Evolutionary conservation across 2,329 filamentous ascomycete genomes (phyloP), one percentile per base, ranked within the genome.

Genomic region (Sarocladiaceae sp.): DNA sequence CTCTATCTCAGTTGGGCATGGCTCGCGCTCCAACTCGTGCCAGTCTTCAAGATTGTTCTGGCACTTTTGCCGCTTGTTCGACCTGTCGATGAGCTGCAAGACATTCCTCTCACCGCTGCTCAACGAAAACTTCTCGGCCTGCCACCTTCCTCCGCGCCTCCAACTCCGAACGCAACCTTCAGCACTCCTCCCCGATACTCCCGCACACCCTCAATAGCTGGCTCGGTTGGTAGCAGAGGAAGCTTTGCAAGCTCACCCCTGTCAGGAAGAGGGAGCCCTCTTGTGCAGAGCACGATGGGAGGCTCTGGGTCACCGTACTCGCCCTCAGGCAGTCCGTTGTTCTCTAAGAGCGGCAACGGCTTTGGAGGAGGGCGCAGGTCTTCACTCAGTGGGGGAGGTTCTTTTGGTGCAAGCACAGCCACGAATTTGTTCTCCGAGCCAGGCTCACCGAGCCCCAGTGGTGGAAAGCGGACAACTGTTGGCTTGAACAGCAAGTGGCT

Each of bases 401-500:
- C 77, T 42, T 74, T 82, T 55, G 77, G 71, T 50, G 73, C 69
- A 39, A 79, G 71, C 62, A 75, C 67, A 25, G 68, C 72, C 5
- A 69, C 71, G 35, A 77, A 73, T 53, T 52, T 71, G 26, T 81
- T 83, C 56, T 67, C 74, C 18, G 81, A 82, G n/a, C 83, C 86
- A 1, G 76, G 79, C 13, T 86, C 86, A 17, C 88, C 88, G 1
- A 92, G 84, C 57, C 88, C 89, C 1, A 71, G 72, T 5, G 71
- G 75, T 5, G 77, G 79, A 33, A 90, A 87, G 71, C 80, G 83
- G 53, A 84, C 86, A 37, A 91, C 83, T 58, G 83, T 95, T 50
- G 84, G 84, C 1, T 64, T 97, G 64, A 97, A 93, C 69, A 96
- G 84, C 72, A 96, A 94, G 72, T 97, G 93, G 93, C 70, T 97